These are phyloP conservation scores for Diaporthe nobilis DNA, from an alignment of 2,329 filamentous ascomycete genomes.

Conservation along the genomic window DNA sequence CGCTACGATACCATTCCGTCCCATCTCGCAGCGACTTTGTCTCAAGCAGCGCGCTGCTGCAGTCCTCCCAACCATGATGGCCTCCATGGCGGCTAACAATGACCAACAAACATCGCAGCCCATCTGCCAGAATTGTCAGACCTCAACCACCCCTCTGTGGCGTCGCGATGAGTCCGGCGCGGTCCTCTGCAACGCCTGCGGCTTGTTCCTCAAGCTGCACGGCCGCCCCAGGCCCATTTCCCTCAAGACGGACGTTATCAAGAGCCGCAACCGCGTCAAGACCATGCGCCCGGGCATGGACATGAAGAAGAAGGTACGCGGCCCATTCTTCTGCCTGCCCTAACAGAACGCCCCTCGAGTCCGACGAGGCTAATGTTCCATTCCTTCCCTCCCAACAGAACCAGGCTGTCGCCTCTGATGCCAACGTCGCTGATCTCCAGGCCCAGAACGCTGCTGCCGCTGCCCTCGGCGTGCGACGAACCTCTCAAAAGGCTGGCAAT, in stretches of 20 bases:
- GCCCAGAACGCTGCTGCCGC: slow-evolving; percentile 65
- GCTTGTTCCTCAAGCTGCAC: slow-evolving; percentile 96
- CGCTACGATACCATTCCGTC: slow-evolving; percentile 31
- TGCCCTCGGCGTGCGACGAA: slow-evolving; percentile 68
- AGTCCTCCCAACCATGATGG: slow-evolving; percentile 55
- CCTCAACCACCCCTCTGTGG: slow-evolving; percentile 96
- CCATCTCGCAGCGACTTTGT: slow-evolving; percentile 15
- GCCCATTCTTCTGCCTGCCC: slow-evolving; percentile 36
- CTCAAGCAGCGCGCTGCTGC: slow-evolving; percentile 38
- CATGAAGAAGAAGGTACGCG: slow-evolving; percentile 86
- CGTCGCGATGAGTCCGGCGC: slow-evolving; percentile 95
- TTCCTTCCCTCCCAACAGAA: slow-evolving; percentile 47
- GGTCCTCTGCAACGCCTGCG: slow-evolving; percentile 98
- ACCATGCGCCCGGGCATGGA: slow-evolving; percentile 83
- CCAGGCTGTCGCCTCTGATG: slow-evolving; percentile 58
- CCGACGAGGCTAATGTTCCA: slow-evolving; percentile 38
- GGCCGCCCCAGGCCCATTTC: slow-evolving; percentile 93
- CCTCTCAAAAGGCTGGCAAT: slow-evolving; percentile 80
- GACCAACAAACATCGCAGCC: slow-evolving; percentile 81
- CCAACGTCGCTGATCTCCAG: slow-evolving; percentile 73
- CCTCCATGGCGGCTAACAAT: slow-evolving; percentile 66
- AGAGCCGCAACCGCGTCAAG: slow-evolving; percentile 98
- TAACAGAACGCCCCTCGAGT: slow-evolving; percentile 31
- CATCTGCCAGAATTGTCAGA: slow-evolving; percentile 95
- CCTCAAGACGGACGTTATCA: slow-evolving; percentile 99